Base-by-base conservation (phyloP, 1,139 yeast species). In the Hyphopichia burtonii region DNA sequence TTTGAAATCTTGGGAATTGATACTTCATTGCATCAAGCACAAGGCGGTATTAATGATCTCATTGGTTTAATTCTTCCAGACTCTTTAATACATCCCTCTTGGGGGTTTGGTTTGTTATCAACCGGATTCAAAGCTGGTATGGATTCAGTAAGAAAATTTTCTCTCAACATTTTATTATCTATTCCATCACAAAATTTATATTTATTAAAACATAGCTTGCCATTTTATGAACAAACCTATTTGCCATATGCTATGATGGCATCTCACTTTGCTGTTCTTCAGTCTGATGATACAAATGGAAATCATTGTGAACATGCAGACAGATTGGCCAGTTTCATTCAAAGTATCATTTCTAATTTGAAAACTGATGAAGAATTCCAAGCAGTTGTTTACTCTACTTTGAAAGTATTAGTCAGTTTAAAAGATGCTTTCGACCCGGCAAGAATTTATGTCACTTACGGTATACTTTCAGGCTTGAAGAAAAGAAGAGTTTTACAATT, bases 1-100 rank as follows among this genome's bases (percentile, higher is more conserved):
- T 85, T 81, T 50, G 96, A 90, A 55, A 85, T 90, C 38, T 66
- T 88, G 33, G 94, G 90, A 2, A 76, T 90, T 38, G 97, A 90
- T 58, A 83, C 96, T 0, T 86, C 96, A 0, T 66, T 87, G 53
- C 91, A 90, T 54, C 97, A 90, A 61, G 82, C 93, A 0, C 83
- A 83, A 51, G 96, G 90, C 11, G 94, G 95, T 0, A 63, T 78
- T 2, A 64, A 65, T 7, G 96, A 88, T 54, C 76, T 90, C 34
- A 61, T 82, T 4, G 66, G 65, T 2, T 61, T 88, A 19, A 70
- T 88, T 34, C 68, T 82, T 0, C 75, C 80, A 2, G 51, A 58
- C 1, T 74, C 82, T 0, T 61, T 74, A 16, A 70, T 84, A 31
- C 77, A 81, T 43, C 82, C 91, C 0, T 68, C 78, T 0, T 90